A percentile compares a stretch with the other conserved stretches of the same genome.
Evolutionary conservation across 371 early-diverging fungal species (phyloP).

Genomic region (Mucor mucedo): DNA sequence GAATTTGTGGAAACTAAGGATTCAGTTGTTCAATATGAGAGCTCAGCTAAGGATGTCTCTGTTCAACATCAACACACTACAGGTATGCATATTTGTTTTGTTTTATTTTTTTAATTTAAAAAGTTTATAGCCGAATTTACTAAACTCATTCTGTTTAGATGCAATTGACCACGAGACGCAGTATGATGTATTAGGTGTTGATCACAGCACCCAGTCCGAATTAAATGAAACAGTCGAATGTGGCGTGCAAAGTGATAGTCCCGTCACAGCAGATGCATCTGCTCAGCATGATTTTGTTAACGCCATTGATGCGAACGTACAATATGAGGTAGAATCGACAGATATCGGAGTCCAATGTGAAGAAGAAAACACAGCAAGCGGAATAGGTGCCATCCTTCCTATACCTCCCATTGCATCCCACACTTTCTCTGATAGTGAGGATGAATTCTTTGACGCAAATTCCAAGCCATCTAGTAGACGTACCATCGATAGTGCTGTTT

Average conservation of each 20-base stretch:
- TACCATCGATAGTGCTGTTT: conserved; percentile 9
- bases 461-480: conserved; percentile 26
- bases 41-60: not conserved
- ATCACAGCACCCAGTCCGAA: conserved; percentile 14
- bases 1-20: conserved; percentile 14
- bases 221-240: conserved; percentile 11
- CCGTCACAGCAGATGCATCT: not conserved
- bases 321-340: conserved; percentile 10
- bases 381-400: not conserved
- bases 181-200: conserved; percentile 16
- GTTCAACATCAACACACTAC: not conserved
- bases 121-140: not conserved
- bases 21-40: conserved; percentile 19
- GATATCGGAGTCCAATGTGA: conserved; percentile 25
- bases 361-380: not conserved
- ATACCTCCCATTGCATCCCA: not conserved
- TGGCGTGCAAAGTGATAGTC: conserved; percentile 20
- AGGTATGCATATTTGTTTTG: not conserved
- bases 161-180: conserved; percentile 19
- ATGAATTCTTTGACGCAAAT: conserved; percentile 26
- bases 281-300: not conserved
- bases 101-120: not conserved
- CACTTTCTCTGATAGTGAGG: conserved; percentile 11
- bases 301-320: not conserved
- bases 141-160: not conserved